phyloP scores from a whole-genome alignment of 192 early-diverging fungal species.

The Phycomyces nitens region DNA sequence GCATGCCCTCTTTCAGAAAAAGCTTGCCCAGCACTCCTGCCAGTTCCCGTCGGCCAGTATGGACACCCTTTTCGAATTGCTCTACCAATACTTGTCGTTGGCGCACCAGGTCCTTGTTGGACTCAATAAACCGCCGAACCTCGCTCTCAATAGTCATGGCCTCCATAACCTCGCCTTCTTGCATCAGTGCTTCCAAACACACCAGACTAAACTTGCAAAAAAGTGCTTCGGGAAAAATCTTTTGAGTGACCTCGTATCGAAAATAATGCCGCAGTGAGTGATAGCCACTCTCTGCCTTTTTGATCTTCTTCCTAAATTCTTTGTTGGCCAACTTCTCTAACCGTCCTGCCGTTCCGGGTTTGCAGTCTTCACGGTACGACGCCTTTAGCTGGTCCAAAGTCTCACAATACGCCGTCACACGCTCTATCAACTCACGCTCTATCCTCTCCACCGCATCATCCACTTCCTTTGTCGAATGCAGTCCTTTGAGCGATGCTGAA shows the following conservation, averaged over 20 bases:
- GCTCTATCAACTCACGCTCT: constrained; percentile 40
- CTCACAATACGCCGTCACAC: constrained; percentile 40
- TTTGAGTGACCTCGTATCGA: constrained; percentile 39
- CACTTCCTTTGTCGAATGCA: constrained; percentile 26
- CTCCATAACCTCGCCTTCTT: constrained; percentile 74
- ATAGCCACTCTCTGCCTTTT: constrained; percentile 60
- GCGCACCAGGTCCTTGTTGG: constrained; percentile 49
- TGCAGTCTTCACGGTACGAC: background rate
- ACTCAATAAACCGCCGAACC: constrained; percentile 55
- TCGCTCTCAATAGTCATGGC: constrained; percentile 48
- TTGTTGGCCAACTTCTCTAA: constrained; percentile 61
- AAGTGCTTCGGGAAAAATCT: constrained; percentile 24
- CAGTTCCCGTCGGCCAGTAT: constrained; percentile 64
- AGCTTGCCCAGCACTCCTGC: constrained; percentile 68
- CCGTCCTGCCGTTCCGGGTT: constrained; percentile 30
- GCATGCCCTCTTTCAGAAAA: constrained; percentile 72
- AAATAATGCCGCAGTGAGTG: constrained; percentile 52
- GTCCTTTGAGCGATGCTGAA: constrained; percentile 6
- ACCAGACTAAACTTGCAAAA: constrained; percentile 51
- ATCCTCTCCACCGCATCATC: constrained; percentile 25
- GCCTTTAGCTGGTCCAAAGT: constrained; percentile 18
- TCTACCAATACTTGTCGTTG: constrained; percentile 58
- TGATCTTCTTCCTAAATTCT: constrained; percentile 62
- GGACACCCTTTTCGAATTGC: constrained; percentile 65
- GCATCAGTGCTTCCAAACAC: constrained; percentile 65